A percentile compares a stretch with the other conserved stretches of the same genome.
phyloP scores from a whole-genome alignment of 2,329 filamentous ascomycete species.

The Colletotrichum eremochloae region DNA sequence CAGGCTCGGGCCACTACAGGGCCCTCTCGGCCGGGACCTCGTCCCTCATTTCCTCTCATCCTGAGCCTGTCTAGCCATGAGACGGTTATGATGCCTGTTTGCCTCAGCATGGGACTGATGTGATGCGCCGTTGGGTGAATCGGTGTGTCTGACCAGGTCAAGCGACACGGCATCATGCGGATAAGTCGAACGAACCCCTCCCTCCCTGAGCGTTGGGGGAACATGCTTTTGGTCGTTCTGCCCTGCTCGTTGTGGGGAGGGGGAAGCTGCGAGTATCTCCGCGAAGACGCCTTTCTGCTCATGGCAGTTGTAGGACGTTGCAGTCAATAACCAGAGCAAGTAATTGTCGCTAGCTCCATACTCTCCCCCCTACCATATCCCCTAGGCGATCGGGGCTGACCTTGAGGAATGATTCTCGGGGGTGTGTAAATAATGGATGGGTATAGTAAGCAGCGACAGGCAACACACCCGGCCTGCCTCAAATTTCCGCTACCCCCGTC shows the following conservation, averaged over 20 bases:
- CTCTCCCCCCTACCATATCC: not conserved
- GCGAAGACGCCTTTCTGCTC: not conserved
- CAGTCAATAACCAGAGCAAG: slow-evolving; percentile 8
- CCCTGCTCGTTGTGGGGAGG: no score
- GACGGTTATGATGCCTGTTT: not conserved
- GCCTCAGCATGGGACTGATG: not conserved
- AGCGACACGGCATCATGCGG: slow-evolving; percentile 7
- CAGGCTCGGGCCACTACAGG: not conserved
- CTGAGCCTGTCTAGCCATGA: not conserved
- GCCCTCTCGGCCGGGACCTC: not conserved
- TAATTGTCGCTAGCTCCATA: not conserved
- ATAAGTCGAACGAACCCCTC: not conserved
- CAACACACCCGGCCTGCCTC: not conserved
- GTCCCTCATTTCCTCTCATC: not conserved
- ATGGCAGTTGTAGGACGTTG: slow-evolving; percentile 22
- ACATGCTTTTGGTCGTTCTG: not conserved
- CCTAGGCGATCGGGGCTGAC: not conserved
- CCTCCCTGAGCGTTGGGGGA: not conserved
- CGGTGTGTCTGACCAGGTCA: not conserved
- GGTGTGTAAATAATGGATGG: not conserved
- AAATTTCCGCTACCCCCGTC: not conserved
- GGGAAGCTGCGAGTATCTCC: slow-evolving; percentile 1
- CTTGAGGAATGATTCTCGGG: not conserved
- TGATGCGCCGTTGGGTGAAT: not conserved
- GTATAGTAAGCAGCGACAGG: not conserved